Base-by-base conservation (phyloP, 495 filamentous ascomycete genomes). In the Neurospora sublineolata region DNA sequence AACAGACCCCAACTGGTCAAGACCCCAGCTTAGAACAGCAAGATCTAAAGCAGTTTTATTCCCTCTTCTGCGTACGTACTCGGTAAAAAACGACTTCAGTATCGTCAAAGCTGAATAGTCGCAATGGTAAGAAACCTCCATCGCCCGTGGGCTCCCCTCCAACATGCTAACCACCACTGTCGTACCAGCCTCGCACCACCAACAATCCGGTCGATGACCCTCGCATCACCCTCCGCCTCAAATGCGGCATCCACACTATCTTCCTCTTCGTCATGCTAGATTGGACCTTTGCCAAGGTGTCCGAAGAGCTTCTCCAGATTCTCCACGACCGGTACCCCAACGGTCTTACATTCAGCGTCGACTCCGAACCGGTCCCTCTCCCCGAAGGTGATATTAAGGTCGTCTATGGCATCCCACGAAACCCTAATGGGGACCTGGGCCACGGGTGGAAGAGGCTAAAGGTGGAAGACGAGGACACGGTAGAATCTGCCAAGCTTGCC, bases 201-300 rank as follows among this genome's bases (percentile, higher is more conserved):
- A 7, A 52, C 58, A 70, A 70, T 18, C 27, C 40, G 69, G 68
- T 73, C 72, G 74, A 83, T 72, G 77, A 82, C 69, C 73, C 79
- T 20, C 83, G 87, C 37, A 83, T 87, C 80, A 93, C 92, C 12
- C 79, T 97, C 42, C 87, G 90, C 36, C 88, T 97, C 79, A 97
- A 97, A 76, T 84, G 91, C 80, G 88, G 91, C 80, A 91, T 88
- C 71, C 89, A 88, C 71, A 97, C 92, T 36, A 83, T 97, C 75
- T 85, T 94, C 75, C 83, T 97, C 37, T 88, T 92, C 74, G 84
- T 89, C 37, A 85, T 87, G 42, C 83, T 89, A 3, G 82, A 87
- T 58, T 84, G 89, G 73, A 77, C 88, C 37, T 88, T 97, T 75
- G 72, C 79, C 23, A 79, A 83, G 2, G 80, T 93, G 58, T 92